Percentiles rank a stretch among this genome's conserved stretches.
Conservation (phyloP, 2,329 filamentous ascomycete species). For the Nemania diffusa region DNA sequence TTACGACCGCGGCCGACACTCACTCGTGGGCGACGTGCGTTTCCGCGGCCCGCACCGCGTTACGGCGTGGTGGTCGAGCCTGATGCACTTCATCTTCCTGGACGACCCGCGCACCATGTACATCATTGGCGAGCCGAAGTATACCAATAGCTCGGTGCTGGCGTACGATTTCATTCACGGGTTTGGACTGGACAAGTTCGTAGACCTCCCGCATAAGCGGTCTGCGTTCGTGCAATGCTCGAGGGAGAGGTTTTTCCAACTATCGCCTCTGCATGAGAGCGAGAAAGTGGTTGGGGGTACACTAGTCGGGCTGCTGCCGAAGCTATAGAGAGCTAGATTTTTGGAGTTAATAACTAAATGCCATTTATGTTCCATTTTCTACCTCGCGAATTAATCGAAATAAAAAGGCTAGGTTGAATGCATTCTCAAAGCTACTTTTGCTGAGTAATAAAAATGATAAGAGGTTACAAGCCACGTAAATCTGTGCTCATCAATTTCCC, state of each 20-base stretch:
- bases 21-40: conserved; percentile 66
- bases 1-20: conserved; percentile 68
- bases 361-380: not conserved
- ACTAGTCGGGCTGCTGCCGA: conserved; percentile 63
- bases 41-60: conserved; percentile 71
- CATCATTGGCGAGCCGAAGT: conserved; percentile 77
- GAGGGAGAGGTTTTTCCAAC: conserved; percentile 75
- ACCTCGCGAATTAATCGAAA: not conserved
- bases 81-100: conserved; percentile 72
- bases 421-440: not conserved
- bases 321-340: conserved; percentile 54
- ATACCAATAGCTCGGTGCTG: conserved; percentile 74
- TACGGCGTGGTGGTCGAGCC: conserved; percentile 69
- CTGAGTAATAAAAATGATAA: not conserved
- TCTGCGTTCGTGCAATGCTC: conserved; percentile 73
- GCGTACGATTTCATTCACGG: conserved; percentile 81
- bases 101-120: conserved; percentile 67
- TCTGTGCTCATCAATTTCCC: not conserved
- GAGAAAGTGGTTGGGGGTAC: conserved; percentile 67
- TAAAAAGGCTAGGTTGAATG: not conserved
- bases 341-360: not conserved
- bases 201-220: conserved; percentile 78
- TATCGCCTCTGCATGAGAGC: conserved; percentile 68
- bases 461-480: not conserved
- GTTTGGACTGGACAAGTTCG: conserved; percentile 76